These are phyloP conservation scores for Fusarium goolgardi DNA, from an alignment of 2,329 filamentous ascomycete genomes.

Conservation along the genomic window DNA sequence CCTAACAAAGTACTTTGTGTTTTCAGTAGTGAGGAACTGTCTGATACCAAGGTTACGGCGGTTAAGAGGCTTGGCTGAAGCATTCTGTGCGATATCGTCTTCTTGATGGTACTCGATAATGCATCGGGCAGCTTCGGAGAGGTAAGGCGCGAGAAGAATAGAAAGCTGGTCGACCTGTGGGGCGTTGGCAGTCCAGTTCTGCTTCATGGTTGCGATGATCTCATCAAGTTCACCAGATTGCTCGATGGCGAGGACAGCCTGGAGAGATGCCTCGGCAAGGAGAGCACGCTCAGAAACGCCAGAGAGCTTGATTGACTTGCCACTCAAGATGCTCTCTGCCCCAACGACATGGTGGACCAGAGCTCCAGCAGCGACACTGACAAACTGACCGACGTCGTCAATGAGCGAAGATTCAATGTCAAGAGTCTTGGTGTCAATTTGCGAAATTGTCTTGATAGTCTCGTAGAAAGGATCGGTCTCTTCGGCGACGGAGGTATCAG, in stretches of 20 bases:
- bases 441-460: not conserved
- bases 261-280: constrained; percentile 21
- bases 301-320: not conserved
- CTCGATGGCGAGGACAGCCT: constrained; percentile 29
- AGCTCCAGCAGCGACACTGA: not conserved
- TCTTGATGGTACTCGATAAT: constrained; percentile 14
- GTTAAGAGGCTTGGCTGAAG: not conserved
- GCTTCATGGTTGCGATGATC: constrained; percentile 28
- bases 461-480: not conserved
- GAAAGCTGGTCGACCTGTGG: constrained; percentile 18
- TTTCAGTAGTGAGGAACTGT: not conserved
- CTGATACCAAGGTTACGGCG: constrained; percentile 18
- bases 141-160: constrained; percentile 16
- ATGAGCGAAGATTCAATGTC: not conserved
- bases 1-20: constrained; percentile 19
- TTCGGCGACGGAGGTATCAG: not conserved
- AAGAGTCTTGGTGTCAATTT: not conserved
- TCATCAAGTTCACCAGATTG: constrained; percentile 33
- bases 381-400: not conserved
- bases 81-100: not conserved
- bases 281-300: not conserved
- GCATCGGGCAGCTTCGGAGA: constrained; percentile 10
- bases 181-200: constrained; percentile 27
- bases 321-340: not conserved
- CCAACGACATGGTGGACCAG: not conserved